Evolutionary conservation across 2,329 filamentous ascomycete species (phyloP), one percentile per base, ranked within the genome.

Genomic region (Colletotrichum sansevieriae): DNA sequence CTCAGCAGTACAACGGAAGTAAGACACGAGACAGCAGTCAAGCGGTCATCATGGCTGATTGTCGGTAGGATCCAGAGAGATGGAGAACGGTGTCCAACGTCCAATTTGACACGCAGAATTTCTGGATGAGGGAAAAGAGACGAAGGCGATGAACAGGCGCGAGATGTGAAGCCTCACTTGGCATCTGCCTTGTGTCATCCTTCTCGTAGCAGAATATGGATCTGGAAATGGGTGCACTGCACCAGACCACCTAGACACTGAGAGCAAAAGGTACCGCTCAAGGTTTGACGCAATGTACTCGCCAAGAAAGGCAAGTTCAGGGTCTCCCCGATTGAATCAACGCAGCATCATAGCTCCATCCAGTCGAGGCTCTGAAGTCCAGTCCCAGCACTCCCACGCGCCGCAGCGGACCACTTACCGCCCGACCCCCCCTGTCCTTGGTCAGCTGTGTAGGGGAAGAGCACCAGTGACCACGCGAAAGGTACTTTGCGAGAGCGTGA

Each of bases 281-380:
- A 52, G 49, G 49, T 52, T 52, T 52, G 49, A 52, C 29, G 49
- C 49, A 9, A 35, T 39, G 47, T 44, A 35, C 37, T 41, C 39
- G 65, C 61, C 61, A 65, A 68, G 65, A 68, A 18, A 59, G 65
- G 61, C 61, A 54, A 43, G 46, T 33, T 65, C 52, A 68, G 54
- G 61, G 65, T 55, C 46, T 47, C 61, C 55, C 47, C 20, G 55
- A 60, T 49, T 60, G 65, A 65, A 65, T 64, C 62, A 69, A 46
- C 56, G 57, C 22, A 61, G 65, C 66, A 66, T 60, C 66, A 57
- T 66, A 66, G 66, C 66, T 69, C 61, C 65, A 35, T 47, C 41
- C 20, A 41, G 60, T 68, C 35, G 62, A 44, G 37, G 37, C 37
- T 39, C 37, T 39, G 37, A 39, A 39, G 37, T 39, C 37, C 49